phyloP scores from a whole-genome alignment of 192 early-diverging fungal species.

The Thoreauomyces humboldtii region DNA sequence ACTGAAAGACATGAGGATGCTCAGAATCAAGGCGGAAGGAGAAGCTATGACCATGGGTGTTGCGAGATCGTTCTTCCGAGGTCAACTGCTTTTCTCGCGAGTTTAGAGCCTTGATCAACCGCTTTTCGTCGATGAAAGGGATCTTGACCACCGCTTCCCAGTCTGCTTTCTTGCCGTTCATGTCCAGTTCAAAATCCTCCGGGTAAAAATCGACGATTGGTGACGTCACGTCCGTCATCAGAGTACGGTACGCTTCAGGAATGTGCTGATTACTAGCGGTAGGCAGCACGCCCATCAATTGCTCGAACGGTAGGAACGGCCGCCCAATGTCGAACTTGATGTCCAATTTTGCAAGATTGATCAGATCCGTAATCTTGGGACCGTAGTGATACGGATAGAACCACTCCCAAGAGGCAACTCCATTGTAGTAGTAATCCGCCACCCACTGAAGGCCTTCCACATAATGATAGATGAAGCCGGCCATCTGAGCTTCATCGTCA shows the following conservation, averaged over 20 bases:
- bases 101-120: constrained; percentile 72
- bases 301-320: constrained; percentile 90
- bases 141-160: constrained; percentile 91
- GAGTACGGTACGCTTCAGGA: constrained; percentile 39
- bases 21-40: constrained; percentile 59
- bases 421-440: constrained; percentile 91
- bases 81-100: constrained; percentile 63
- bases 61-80: constrained; percentile 72
- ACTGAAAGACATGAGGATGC: constrained; percentile 21
- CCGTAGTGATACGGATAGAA: constrained; percentile 98
- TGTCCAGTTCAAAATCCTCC: constrained; percentile 80
- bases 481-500: constrained; percentile 39
- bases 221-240: constrained; percentile 82
- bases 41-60: constrained; percentile 63
- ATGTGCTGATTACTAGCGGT: constrained; percentile 68
- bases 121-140: constrained; percentile 89
- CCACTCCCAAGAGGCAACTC: constrained; percentile 95
- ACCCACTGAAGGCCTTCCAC: constrained; percentile 97
- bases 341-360: constrained; percentile 68
- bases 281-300: constrained; percentile 95
- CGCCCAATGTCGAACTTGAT: constrained; percentile 78
- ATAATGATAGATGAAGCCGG: constrained; percentile 55
- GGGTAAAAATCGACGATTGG: constrained; percentile 97
- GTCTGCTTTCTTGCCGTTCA: constrained; percentile 92
- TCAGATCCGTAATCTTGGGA: constrained; percentile 73